Base-by-base conservation (phyloP, 441 rosid genomes). In the Isatis lusitanica region DNA sequence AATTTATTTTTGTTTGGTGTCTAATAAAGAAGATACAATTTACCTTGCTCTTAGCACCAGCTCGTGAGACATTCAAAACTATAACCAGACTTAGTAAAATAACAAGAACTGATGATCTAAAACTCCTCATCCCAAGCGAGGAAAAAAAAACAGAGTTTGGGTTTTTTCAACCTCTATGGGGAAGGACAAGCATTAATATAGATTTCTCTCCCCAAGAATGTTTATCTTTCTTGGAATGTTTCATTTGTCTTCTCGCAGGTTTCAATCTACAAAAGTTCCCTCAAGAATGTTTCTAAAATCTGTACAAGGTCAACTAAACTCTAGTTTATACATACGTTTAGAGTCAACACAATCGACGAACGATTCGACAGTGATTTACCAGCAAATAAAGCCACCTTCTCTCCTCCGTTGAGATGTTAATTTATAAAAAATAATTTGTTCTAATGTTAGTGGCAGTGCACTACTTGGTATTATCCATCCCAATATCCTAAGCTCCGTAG, bases 31-130 rank as follows among this genome's bases (percentile, higher is more conserved):
- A 57, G 42, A 57, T 16, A 50, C 15, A 40, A 50, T 9, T 9
- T 66, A 66, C 71, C 61, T 66, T 51, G 71, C 60, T 66, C 24
- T 36, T 30, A 38, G 48, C 60, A 13, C 24, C 38, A 5, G 46
- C 60, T 50, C 38, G 71, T 30, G 56, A 28, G 9, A 51, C 47
- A 66, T n/a, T 51, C 15, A 51, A 30, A 51, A 51, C 0, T n/a
- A 38, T 66, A 7, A 52, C 7, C 9, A 51, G 47, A 52, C 21
- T 51, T 51, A 66, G 59, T 35, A 50, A 36, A 11, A 52, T 36
- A n/a, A 51, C 60, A 66, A 38, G 30, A 38, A 51, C 28, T 13
- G 13, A 66, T 21, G 48, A 4, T 26, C 17, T 38, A 26, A 12
- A 17, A 4, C 48, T 65, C 33, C 6, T 66, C 71, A 50, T 48